phyloP scores from a whole-genome alignment of 2,329 filamentous ascomycete genomes.

The Aspergillus tanneri region DNA sequence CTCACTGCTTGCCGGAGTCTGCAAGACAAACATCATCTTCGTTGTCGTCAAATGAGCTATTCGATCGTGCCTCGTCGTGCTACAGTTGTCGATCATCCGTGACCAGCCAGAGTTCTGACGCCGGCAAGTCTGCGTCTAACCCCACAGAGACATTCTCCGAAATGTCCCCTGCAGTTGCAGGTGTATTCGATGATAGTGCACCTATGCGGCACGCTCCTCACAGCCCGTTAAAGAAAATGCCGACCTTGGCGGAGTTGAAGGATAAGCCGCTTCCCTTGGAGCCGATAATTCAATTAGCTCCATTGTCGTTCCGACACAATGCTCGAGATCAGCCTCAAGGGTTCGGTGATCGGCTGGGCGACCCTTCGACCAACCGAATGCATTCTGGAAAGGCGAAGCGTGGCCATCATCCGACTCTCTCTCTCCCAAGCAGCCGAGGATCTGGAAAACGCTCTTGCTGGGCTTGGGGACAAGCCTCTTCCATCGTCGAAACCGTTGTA shows the following conservation, averaged over 20 bases:
- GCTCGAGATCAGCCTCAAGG: slow-evolving; percentile 3
- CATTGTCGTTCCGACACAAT: slow-evolving; percentile 27
- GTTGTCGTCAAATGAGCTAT: slow-evolving; percentile 25
- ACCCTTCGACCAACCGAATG: slow-evolving; percentile 3
- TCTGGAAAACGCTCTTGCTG: slow-evolving; percentile 34
- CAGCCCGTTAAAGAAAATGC: slow-evolving; percentile 18
- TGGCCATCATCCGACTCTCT: slow-evolving; percentile 25
- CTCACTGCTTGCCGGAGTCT: neutral
- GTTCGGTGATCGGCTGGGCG: slow-evolving; percentile 6
- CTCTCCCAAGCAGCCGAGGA: slow-evolving; percentile 37
- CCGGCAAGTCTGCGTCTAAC: slow-evolving; percentile 16
- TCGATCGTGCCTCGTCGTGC: slow-evolving; percentile 36
- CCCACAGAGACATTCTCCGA: slow-evolving; percentile 28
- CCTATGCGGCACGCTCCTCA: slow-evolving; percentile 14
- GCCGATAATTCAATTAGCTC: slow-evolving; percentile 32
- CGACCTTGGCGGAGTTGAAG: slow-evolving; percentile 29
- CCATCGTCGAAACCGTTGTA: slow-evolving; percentile 12
- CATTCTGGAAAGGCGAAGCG: slow-evolving; percentile 10
- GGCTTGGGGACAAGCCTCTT: slow-evolving; percentile 11
- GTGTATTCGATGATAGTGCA: slow-evolving; percentile 37
- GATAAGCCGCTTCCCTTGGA: slow-evolving; percentile 45
- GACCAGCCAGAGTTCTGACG: slow-evolving; percentile 33
- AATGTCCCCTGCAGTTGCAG: slow-evolving; percentile 23
- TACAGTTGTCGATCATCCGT: slow-evolving; percentile 38
- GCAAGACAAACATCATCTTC: slow-evolving; percentile 15